A percentile compares a stretch with the other conserved stretches of the same genome.
These are phyloP conservation scores for Macrophomina phaseolina DNA, from an alignment of 2,329 filamentous ascomycete genomes.

Conservation along the genomic window DNA sequence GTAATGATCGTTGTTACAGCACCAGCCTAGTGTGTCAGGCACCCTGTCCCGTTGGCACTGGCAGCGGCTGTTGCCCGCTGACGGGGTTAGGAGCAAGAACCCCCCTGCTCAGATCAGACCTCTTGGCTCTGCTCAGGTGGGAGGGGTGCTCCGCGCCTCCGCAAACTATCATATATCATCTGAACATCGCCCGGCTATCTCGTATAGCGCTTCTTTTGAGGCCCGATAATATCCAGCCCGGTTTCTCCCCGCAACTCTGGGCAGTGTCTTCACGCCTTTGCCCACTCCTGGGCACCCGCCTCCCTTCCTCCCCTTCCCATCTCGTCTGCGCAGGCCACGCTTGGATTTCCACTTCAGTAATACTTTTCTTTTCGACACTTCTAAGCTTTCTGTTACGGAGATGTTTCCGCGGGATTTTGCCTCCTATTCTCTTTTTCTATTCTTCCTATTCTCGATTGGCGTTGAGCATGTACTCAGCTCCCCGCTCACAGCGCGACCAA, in stretches of 20 bases:
- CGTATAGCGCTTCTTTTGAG: constrained; percentile 6
- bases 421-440: neutral
- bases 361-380: neutral
- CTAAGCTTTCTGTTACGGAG: neutral
- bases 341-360: neutral
- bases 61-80: neutral
- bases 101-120: constrained; percentile 10
- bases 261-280: neutral
- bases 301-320: neutral
- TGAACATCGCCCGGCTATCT: constrained; percentile 16
- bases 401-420: neutral
- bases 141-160: constrained; percentile 9
- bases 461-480: neutral
- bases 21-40: neutral
- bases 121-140: neutral
- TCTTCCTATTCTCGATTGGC: neutral
- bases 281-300: neutral
- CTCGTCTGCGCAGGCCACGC: constrained; percentile 7
- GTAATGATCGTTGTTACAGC: neutral
- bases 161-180: constrained; percentile 21
- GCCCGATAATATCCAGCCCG: neutral
- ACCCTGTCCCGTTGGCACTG: neutral
- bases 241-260: neutral
- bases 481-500: neutral
- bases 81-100: neutral